Percentiles rank a stretch among this genome's conserved stretches.
These are phyloP conservation scores for Coniophora puteana DNA, from an alignment of 1,284 basidiomycete genomes.

Conservation along the genomic window DNA sequence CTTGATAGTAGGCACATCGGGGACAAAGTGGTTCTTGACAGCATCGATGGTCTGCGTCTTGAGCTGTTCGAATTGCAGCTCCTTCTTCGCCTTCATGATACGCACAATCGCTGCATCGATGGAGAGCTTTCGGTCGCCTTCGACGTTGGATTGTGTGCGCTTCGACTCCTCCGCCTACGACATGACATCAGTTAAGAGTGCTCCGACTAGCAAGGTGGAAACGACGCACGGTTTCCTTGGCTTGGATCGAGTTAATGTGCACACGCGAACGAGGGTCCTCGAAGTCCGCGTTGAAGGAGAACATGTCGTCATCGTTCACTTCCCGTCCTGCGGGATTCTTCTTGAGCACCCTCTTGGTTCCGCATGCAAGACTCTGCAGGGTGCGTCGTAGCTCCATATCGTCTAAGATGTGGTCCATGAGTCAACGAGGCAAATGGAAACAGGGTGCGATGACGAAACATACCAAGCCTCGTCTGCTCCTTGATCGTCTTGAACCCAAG, in stretches of 20 bases:
- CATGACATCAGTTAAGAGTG: neutral
- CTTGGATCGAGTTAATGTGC: slow-evolving; percentile 96
- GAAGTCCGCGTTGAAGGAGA: slow-evolving; percentile 83
- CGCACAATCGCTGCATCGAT: slow-evolving; percentile 94
- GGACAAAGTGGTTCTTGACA: slow-evolving; percentile 77
- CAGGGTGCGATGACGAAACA: slow-evolving; percentile 20
- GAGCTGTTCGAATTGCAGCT: slow-evolving; percentile 72
- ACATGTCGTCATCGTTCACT: slow-evolving; percentile 69
- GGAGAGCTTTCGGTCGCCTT: slow-evolving; percentile 82
- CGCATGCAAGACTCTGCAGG: slow-evolving; percentile 89
- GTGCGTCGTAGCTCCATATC: slow-evolving; percentile 76
- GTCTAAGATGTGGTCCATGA: slow-evolving; percentile 40
- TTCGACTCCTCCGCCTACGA: slow-evolving; percentile 80
- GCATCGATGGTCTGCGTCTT: slow-evolving; percentile 77
- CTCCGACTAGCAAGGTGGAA: neutral
- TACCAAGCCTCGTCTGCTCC: slow-evolving; percentile 73
- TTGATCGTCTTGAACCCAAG: slow-evolving; percentile 70
- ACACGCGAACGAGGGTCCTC: slow-evolving; percentile 78
- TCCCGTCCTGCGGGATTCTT: slow-evolving; percentile 83
- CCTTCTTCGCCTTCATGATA: slow-evolving; percentile 91
- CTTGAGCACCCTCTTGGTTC: slow-evolving; percentile 84
- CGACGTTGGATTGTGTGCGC: slow-evolving; percentile 80
- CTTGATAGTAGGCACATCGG: slow-evolving; percentile 78
- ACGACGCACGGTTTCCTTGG: slow-evolving; percentile 75
- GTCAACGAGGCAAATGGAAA: neutral